phyloP scores from a whole-genome alignment of 495 filamentous ascomycete species.

The Aspergillus carlsbadensis region DNA sequence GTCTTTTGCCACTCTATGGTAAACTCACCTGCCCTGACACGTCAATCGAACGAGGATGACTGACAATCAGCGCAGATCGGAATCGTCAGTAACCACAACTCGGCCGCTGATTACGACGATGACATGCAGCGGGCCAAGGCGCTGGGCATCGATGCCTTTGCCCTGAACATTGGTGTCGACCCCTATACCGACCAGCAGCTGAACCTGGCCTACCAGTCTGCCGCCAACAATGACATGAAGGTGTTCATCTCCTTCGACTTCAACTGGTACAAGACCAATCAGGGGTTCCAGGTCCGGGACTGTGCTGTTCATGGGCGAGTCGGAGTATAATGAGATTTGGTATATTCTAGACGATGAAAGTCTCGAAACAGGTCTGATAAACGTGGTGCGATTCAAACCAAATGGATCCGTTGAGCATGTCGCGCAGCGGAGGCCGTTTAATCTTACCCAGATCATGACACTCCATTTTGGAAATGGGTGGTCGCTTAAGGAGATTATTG shows the following conservation, averaged over 20 bases:
- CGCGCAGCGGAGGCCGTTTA: not conserved
- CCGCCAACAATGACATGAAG: constrained; percentile 57
- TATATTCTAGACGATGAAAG: not conserved
- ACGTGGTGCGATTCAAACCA: not conserved
- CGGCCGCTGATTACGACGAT: constrained; percentile 51
- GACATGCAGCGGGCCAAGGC: constrained; percentile 58
- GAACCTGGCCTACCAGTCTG: constrained; percentile 55
- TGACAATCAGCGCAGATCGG: constrained; percentile 43
- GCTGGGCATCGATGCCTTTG: constrained; percentile 61
- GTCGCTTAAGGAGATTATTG: not conserved
- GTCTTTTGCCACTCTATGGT: constrained; percentile 65
- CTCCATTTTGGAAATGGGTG: not conserved
- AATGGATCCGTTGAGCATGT: not conserved
- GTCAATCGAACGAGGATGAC: not conserved
- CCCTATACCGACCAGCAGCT: constrained; percentile 55
- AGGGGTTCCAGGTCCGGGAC: constrained; percentile 26
- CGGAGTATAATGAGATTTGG: not conserved
- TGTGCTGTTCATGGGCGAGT: not conserved
- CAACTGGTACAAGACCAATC: constrained; percentile 47
- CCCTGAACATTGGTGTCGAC: constrained; percentile 57
- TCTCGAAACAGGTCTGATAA: not conserved
- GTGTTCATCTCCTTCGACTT: constrained; percentile 64
- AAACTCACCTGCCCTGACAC: constrained; percentile 2
- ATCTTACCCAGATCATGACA: not conserved
- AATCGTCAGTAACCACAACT: constrained; percentile 48